Evolutionary conservation across 2,329 filamentous ascomycete species (phyloP).

Genomic region (Phyllosticta paracitricarpa): DNA sequence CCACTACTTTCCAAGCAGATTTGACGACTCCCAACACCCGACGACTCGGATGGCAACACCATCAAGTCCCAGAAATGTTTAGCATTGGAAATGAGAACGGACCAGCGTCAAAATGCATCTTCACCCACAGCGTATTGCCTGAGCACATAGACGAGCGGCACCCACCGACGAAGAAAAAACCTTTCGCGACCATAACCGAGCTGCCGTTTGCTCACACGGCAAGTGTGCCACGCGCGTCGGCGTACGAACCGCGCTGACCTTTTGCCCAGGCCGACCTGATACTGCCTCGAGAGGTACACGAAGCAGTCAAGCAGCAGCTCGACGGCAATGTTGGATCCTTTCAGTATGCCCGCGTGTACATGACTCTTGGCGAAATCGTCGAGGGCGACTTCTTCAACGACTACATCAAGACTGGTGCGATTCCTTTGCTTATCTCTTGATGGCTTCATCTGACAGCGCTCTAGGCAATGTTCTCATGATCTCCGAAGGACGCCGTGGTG

Average conservation of each 20-base stretch:
- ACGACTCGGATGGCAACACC: background rate
- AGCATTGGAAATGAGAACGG: conserved; percentile 25
- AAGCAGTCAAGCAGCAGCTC: conserved; percentile 45
- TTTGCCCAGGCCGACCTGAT: conserved; percentile 46
- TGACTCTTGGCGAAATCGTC: conserved; percentile 63
- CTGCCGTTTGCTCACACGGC: conserved; percentile 63
- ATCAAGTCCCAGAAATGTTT: conserved; percentile 18
- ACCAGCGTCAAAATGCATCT: conserved; percentile 56
- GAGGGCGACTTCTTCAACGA: conserved; percentile 68
- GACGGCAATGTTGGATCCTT: conserved; percentile 27
- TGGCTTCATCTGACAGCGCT: background rate
- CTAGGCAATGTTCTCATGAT: conserved; percentile 73
- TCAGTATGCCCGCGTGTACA: conserved; percentile 58
- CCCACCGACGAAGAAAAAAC: conserved; percentile 61
- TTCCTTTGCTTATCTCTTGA: too few relatives aligned
- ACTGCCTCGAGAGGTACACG: conserved; percentile 55
- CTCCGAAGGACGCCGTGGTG: conserved; percentile 61
- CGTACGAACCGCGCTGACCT: background rate
- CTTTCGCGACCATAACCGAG: conserved; percentile 58
- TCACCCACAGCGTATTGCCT: conserved; percentile 57
- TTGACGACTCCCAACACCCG: background rate
- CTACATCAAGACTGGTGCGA: conserved; percentile 68
- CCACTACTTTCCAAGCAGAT: background rate
- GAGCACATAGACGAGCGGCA: conserved; percentile 61
- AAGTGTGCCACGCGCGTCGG: conserved; percentile 10